Conservation (phyloP, 164 flowering plant species). For the Chimonanthus salicifolius region DNA sequence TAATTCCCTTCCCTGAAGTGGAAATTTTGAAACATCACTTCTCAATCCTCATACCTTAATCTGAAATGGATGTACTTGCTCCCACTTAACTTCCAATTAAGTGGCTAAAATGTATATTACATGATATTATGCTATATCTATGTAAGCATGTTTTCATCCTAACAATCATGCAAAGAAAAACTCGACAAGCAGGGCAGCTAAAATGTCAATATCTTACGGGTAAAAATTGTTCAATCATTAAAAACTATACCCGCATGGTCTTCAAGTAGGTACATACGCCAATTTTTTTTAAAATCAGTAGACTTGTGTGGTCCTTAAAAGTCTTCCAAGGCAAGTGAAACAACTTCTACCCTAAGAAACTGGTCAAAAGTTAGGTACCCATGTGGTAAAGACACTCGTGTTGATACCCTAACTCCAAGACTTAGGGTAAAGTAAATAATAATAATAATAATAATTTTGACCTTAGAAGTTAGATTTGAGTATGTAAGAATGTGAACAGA, state of each 20-base stretch:
- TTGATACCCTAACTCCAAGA: slow-evolving; percentile 6
- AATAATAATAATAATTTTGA: no score
- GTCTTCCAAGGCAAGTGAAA: slow-evolving; percentile 14
- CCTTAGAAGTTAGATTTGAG: neutral
- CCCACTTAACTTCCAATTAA: neutral
- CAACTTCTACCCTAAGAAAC: slow-evolving; percentile 9
- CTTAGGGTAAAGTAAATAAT: neutral
- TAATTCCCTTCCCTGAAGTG: no score
- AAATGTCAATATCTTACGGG: neutral
- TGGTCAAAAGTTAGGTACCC: slow-evolving; percentile 12
- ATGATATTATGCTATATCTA: no score
- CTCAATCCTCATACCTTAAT: no score
- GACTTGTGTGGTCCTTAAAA: slow-evolving; percentile 10
- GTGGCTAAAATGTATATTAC: neutral
- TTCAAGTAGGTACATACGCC: slow-evolving; percentile 1
- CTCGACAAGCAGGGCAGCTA: slow-evolving; percentile 5
- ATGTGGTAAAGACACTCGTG: slow-evolving; percentile 2
- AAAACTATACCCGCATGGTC: neutral
- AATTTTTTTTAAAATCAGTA: neutral
- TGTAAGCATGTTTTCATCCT: no score
- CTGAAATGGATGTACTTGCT: no score
- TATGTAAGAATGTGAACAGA: neutral
- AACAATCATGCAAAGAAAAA: neutral
- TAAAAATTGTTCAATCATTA: neutral
- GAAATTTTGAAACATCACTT: no score